A percentile compares a stretch with the other conserved stretches of the same genome.
phyloP scores from a whole-genome alignment of 495 filamentous ascomycete species.

The Schizothecium vesticola region DNA sequence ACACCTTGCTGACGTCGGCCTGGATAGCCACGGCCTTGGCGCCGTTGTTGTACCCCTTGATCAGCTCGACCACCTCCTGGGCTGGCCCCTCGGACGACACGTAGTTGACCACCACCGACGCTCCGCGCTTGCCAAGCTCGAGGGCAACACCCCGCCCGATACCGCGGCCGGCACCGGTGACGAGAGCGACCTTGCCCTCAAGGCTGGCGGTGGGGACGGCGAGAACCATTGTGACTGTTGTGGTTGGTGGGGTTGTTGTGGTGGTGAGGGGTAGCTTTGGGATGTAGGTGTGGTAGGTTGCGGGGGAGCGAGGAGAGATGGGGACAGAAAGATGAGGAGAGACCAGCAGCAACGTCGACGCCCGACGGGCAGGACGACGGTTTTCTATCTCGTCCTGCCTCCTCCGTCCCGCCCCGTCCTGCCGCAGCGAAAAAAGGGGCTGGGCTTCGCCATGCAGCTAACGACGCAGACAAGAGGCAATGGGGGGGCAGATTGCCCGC shows the following conservation, averaged over 20 bases:
- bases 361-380: neutral
- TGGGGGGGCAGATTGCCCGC: conserved; percentile 3
- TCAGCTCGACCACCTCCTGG: conserved; percentile 54
- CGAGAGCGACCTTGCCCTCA: conserved; percentile 64
- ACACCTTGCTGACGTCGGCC: conserved; percentile 65
- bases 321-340: neutral
- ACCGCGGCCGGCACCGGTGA: conserved; percentile 67
- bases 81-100: conserved; percentile 57
- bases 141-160: conserved; percentile 72
- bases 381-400: neutral
- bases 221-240: conserved; percentile 26
- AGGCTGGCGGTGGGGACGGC: conserved; percentile 37
- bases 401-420: neutral
- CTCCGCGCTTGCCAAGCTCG: conserved; percentile 67
- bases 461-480: conserved; percentile 2
- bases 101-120: conserved; percentile 75
- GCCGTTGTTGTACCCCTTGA: conserved; percentile 37
- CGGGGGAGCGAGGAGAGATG: neutral
- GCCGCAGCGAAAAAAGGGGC: neutral
- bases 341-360: neutral
- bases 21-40: conserved; percentile 63
- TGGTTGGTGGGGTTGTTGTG: neutral
- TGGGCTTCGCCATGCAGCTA: neutral
- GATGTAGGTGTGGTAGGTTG: neutral
- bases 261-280: neutral